Base-by-base conservation (phyloP, 192 early-diverging fungal genomes). In the Lunasporangiospora selenospora region DNA sequence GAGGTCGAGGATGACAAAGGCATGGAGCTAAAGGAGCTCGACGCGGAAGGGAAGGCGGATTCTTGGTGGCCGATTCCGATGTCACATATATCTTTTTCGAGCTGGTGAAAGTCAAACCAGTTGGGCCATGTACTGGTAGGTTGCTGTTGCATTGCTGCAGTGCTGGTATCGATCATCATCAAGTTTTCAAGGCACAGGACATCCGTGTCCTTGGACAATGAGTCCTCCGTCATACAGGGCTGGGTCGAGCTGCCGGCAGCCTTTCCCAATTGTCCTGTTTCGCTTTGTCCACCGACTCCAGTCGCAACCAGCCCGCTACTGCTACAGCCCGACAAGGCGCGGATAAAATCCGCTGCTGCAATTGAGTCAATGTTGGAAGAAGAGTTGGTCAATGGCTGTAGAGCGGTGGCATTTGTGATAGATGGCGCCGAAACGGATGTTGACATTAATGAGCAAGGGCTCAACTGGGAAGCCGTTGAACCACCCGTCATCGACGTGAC, bases 81-180 rank as follows among this genome's bases (percentile, higher is more conserved):
- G 5, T 73, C 60, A 40, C 69, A 63, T 4, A 73, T 43, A 49
- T 73, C 69, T 36, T 58, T 62, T 24, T 73, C 69, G 15, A 73
- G 41, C 55, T 73, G 69, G 29, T 34, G 33, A 6, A 73, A 41
- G 46, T 73, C 69, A 26, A 73, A 73, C 69, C 69, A 73, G 54
- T 61, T 54, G n/a, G 69, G 69, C 69, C 69, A 73, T 2, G 60
- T 49, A 6, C 48, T 40, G 6, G 65, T 44, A 3, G 59, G n/a
- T 32, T 2, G 69, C 69, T 6, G 69, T 61, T 2, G 69, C 60
- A 19, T 73, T 8, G 67, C 67, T 0, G 54, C 53, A 9, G 58
- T 31, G 24, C 40, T 37, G 18, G 53, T 56, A 26, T 73, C 61
- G 60, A 73, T 58, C 53, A 62, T 46, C 60, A 73, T 73, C 36